These are phyloP conservation scores for Endoconidiophora polonica DNA, from an alignment of 2,329 filamentous ascomycete genomes.

Conservation along the genomic window DNA sequence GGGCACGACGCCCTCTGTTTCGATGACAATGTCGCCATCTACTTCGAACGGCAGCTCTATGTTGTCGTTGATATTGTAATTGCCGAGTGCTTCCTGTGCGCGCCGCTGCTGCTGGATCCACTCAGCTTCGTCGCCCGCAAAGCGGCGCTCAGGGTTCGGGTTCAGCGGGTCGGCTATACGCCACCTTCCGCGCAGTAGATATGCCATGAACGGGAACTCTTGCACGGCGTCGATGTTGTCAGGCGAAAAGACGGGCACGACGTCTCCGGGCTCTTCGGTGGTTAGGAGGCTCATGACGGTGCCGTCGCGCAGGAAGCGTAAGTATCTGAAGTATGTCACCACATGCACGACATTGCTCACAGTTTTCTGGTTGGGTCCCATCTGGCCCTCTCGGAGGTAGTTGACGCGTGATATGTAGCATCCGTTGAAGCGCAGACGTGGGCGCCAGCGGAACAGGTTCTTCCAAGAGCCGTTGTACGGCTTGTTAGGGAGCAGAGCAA, in stretches of 20 bases:
- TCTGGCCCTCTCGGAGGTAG: constrained; percentile 70
- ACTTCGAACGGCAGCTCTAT: constrained; percentile 21
- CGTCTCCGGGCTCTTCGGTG: constrained; percentile 66
- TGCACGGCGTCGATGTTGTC: constrained; percentile 42
- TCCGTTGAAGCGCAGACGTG: constrained; percentile 83
- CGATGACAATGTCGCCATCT: constrained; percentile 59
- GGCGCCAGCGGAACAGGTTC: constrained; percentile 62
- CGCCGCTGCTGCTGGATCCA: too few species aligned
- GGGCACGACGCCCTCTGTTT: constrained; percentile 63
- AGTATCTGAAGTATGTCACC: constrained; percentile 93
- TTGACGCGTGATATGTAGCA: constrained; percentile 96
- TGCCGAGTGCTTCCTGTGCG: background rate
- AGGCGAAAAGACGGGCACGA: constrained; percentile 67
- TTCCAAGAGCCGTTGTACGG: constrained; percentile 39
- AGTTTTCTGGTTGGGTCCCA: constrained; percentile 50
- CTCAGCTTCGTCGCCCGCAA: background rate
- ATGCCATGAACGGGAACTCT: constrained; percentile 18
- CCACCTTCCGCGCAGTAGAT: constrained; percentile 44
- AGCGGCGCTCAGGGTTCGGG: constrained; percentile 20
- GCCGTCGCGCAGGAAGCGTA: constrained; percentile 87
- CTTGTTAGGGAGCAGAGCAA: constrained; percentile 22
- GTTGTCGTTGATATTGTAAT: background rate
- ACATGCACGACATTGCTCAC: constrained; percentile 81
- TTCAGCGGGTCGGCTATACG: constrained; percentile 22
- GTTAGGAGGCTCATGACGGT: constrained; percentile 65